These are phyloP conservation scores for Phytophthora sansomeana DNA, from an alignment of 352 stramenopile species.

Conservation along the genomic window DNA sequence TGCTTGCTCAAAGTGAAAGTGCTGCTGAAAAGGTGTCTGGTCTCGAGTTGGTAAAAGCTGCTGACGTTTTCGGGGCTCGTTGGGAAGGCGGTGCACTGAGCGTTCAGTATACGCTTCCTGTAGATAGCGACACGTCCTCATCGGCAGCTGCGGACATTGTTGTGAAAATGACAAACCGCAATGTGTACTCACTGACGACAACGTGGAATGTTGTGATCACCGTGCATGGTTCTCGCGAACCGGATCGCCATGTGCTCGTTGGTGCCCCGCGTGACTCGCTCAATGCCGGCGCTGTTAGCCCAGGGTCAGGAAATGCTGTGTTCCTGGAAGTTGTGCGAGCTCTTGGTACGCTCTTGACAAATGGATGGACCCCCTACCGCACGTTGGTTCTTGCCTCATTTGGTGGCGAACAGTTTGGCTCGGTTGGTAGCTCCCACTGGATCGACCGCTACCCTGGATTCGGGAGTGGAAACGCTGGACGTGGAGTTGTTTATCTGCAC, in stretches of 20 bases:
- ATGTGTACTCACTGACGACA: slow-evolving; percentile 78
- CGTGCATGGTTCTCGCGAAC: slow-evolving; percentile 69
- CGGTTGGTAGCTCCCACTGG: slow-evolving; percentile 84
- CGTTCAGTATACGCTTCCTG: slow-evolving; percentile 39
- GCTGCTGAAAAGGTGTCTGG: slow-evolving; percentile 17
- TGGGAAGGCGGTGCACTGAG: slow-evolving; percentile 46
- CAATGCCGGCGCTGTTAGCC: slow-evolving; percentile 67
- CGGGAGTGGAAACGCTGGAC: slow-evolving; percentile 57
- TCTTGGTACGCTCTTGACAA: slow-evolving; percentile 65
- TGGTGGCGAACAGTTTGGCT: slow-evolving; percentile 81
- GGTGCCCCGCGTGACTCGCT: slow-evolving; percentile 72
- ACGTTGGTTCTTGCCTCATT: slow-evolving; percentile 83
- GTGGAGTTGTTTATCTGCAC: slow-evolving; percentile 79
- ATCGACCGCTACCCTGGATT: slow-evolving; percentile 75
- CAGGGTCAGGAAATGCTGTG: slow-evolving; percentile 80
- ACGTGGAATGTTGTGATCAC: slow-evolving; percentile 86
- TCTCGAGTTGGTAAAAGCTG: slow-evolving; percentile 34
- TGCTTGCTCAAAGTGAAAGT: slow-evolving; percentile 46
- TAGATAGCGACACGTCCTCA: slow-evolving; percentile 34
- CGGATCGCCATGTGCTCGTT: slow-evolving; percentile 83
- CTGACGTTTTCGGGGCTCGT: slow-evolving; percentile 50
- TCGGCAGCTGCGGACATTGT: slow-evolving; percentile 30
- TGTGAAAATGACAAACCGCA: slow-evolving; percentile 62
- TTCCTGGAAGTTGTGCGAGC: slow-evolving; percentile 76
- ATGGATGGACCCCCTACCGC: slow-evolving; percentile 80